Base-by-base conservation (phyloP, 805 yeast species). In the Hanseniaspora mollemarum region DNA sequence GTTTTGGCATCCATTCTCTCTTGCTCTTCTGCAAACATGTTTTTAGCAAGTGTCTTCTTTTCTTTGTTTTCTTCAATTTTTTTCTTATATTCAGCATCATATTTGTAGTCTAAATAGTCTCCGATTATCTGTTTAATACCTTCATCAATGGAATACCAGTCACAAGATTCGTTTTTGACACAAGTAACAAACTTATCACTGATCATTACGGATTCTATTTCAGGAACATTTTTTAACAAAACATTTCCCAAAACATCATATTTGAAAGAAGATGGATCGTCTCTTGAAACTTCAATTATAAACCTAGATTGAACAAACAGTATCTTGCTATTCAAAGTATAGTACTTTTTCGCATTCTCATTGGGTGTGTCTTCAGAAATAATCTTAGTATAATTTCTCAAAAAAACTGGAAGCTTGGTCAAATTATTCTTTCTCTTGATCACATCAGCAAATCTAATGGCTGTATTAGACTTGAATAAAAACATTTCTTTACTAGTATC, bases 121-220 rank as follows among this genome's bases (percentile, higher is more conserved):
- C 33, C 15, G 18, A 48, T 33, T 2, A 48, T 35, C 12, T 48
- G 25, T 25, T 21, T 42, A 31, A 48, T 48, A 15, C 22, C 22
- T 18, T 40, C 31, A 31, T 48, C 45, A 18, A 40, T 24, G 19
- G 36, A 29, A 26, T 81, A 77, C 94, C 94, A 84, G 56, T 75
- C 75, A 9, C 74, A 70, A 56, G 74, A 77, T 54, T 76, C 79
- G 57, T 76, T 77, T 61, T 83, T 83, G 62, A 79, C 82, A 8
- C 83, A 78, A 0, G 90, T 81, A 49, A 83, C 65, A 57, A 83
- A 83, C 59, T 82, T 75, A n/a, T 75, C 75, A 18, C 90, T 90
- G 56, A 83, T 75, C 79, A 83, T 75, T 18, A 83, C 67, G 0
- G 86, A 78, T 56, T 71, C 77, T 18, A 48, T 9, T 25, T 48